Evolutionary conservation across 192 early-diverging fungal genomes (phyloP).

Genomic region (Umbelopsis vinacea): DNA sequence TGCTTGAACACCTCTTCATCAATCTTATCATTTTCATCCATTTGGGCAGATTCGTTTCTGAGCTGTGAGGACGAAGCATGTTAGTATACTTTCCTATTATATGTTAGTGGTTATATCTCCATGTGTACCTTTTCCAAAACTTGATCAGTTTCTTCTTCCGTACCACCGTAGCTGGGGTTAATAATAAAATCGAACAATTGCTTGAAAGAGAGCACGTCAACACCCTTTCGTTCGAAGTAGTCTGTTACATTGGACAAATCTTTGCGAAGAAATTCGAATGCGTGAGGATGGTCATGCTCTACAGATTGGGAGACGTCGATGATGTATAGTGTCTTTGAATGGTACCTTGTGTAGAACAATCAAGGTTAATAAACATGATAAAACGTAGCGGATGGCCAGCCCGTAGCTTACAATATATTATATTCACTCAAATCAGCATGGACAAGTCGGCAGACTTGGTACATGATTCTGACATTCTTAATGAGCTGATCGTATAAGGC

Average conservation of each 20-base stretch:
- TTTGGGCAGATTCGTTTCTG: slow-evolving; percentile 15
- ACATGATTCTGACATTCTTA: slow-evolving; percentile 89
- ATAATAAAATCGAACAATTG: slow-evolving; percentile 92
- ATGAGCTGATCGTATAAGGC: slow-evolving; percentile 83
- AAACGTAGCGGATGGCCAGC: neutral
- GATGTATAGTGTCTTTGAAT: slow-evolving; percentile 80
- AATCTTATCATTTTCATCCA: slow-evolving; percentile 53
- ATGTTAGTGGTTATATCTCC: too few relatives aligned
- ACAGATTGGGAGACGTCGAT: slow-evolving; percentile 99
- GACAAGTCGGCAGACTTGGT: slow-evolving; percentile 90
- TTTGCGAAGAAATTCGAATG: slow-evolving; percentile 94
- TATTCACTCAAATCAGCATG: slow-evolving; percentile 99
- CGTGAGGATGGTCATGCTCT: slow-evolving; percentile 97
- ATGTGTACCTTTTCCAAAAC: slow-evolving; percentile 66
- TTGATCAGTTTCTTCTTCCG: slow-evolving; percentile 67
- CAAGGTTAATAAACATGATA: slow-evolving; percentile 19
- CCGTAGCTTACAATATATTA: slow-evolving; percentile 79
- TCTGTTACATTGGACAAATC: slow-evolving; percentile 93
- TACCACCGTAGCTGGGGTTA: slow-evolving; percentile 56
- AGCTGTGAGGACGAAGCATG: neutral
- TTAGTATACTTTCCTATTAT: too few relatives aligned
- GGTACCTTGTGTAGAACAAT: slow-evolving; percentile 57
- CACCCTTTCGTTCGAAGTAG: slow-evolving; percentile 83
- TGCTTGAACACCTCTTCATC: slow-evolving; percentile 94
- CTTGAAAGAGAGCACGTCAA: slow-evolving; percentile 76